These are phyloP conservation scores for Cordyceps pruinosa DNA, from an alignment of 2,329 filamentous ascomycete species.

Conservation along the genomic window DNA sequence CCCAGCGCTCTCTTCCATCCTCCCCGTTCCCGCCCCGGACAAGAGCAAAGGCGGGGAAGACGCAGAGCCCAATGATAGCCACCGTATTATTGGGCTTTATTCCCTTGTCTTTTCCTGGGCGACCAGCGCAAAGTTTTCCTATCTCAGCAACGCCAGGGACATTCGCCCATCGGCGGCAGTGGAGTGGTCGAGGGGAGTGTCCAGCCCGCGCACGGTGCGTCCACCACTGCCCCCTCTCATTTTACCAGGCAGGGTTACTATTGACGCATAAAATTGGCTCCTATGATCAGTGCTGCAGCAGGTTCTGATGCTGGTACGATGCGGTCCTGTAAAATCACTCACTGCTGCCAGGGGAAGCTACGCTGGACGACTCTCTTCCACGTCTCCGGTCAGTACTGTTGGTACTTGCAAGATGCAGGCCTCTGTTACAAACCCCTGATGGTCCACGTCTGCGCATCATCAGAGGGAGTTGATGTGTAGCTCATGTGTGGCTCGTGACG, in stretches of 20 bases:
- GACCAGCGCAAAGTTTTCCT: neutral
- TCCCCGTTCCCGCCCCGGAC: neutral
- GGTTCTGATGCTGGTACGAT: neutral
- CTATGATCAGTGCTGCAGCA: neutral
- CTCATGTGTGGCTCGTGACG: neutral
- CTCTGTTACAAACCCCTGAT: too few species aligned
- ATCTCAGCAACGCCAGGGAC: neutral
- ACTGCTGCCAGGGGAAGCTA: neutral
- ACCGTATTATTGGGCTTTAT: neutral
- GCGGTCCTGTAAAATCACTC: neutral
- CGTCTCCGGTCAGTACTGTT: too few species aligned
- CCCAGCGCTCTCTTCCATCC: neutral
- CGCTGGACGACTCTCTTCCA: too few species aligned
- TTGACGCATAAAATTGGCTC: conserved; percentile 2
- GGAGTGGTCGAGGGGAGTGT: neutral
- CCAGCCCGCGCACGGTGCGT: conserved; percentile 2
- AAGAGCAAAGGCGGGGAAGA: conserved; percentile 2
- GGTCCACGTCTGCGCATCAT: neutral
- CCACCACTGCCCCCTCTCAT: conserved; percentile 5
- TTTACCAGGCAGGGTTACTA: neutral
- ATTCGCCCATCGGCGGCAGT: neutral
- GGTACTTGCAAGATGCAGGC: too few species aligned
- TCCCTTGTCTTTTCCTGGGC: neutral
- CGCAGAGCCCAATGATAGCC: neutral
- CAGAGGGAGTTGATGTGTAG: too few species aligned